phyloP scores from a whole-genome alignment of 2,329 filamentous ascomycete genomes.

The Berkeleyomyces rouxiae region DNA sequence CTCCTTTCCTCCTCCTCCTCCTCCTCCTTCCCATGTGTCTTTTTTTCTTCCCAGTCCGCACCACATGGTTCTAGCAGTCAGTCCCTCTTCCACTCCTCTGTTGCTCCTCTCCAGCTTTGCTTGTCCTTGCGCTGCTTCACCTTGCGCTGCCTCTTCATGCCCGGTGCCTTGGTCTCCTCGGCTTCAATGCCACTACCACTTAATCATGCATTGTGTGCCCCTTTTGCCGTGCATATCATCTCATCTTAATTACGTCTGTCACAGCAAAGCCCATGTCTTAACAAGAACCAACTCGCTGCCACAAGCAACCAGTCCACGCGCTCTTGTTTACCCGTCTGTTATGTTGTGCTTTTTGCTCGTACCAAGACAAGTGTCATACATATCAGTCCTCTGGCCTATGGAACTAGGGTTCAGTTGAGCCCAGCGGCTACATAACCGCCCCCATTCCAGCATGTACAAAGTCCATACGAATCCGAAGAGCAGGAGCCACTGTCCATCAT shows the following conservation, averaged over 20 bases:
- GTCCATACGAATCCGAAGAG: neutral
- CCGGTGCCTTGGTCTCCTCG: neutral
- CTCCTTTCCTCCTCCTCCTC: neutral
- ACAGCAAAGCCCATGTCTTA: neutral
- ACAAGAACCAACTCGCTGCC: neutral
- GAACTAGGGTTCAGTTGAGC: too few relatives aligned
- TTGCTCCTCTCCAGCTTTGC: neutral
- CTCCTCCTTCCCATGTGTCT: neutral
- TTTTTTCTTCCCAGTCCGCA: neutral
- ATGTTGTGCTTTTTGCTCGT: neutral
- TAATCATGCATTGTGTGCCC: constrained; percentile 1
- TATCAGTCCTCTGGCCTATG: too few relatives aligned
- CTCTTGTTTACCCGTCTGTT: neutral
- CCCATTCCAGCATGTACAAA: too few relatives aligned
- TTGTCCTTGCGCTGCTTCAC: neutral
- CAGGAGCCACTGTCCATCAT: neutral
- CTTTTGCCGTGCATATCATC: constrained; percentile 10
- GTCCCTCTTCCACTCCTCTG: neutral
- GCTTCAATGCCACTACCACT: neutral
- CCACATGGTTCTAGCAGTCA: neutral
- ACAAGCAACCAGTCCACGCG: neutral
- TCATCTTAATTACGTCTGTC: constrained; percentile 2
- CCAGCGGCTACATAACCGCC: too few relatives aligned
- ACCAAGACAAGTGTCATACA: neutral
- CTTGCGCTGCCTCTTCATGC: neutral